phyloP scores from a whole-genome alignment of 805 yeast genomes.

The Wickerhamomyces rabaulensis region DNA sequence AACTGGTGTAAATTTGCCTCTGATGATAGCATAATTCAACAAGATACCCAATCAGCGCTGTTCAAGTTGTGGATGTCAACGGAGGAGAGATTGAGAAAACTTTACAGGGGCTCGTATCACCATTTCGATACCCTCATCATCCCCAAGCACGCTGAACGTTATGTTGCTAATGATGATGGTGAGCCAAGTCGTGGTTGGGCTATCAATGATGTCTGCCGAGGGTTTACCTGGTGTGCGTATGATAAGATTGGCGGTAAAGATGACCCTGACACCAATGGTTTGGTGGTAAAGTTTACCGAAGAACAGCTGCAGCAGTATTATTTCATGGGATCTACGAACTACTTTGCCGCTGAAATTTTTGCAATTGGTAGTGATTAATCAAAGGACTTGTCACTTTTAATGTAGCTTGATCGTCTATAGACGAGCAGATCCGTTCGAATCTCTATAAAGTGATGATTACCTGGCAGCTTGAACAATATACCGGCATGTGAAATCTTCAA shows the following conservation, averaged over 20 bases:
- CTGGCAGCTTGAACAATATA: no score
- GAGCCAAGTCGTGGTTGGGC: constrained; percentile 41
- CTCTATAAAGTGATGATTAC: no score
- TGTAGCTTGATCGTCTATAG: no score
- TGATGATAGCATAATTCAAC: constrained; percentile 16
- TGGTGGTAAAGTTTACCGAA: constrained; percentile 12
- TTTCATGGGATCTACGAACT: no score
- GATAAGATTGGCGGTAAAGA: constrained; percentile 40
- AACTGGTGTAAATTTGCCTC: constrained; percentile 38
- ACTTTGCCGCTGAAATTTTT: no score
- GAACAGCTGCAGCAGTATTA: no score
- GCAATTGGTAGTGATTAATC: no score
- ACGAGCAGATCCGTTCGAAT: no score
- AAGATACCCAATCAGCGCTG: constrained; percentile 27
- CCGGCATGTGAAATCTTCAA: no score
- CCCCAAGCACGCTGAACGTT: constrained; percentile 41
- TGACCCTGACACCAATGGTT: constrained; percentile 16
- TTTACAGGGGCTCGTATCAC: constrained; percentile 25
- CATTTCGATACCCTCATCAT: constrained; percentile 39
- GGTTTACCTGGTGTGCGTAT: constrained; percentile 55
- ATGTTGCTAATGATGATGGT: constrained; percentile 33
- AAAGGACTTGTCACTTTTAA: no score
- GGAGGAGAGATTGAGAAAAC: neutral
- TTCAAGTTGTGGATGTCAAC: constrained; percentile 4
- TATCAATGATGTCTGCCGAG: constrained; percentile 40